Percentiles rank a stretch among this genome's conserved stretches.
Conservation (phyloP, 2,329 filamentous ascomycete genomes). For the Fusarium sp. region DNA sequence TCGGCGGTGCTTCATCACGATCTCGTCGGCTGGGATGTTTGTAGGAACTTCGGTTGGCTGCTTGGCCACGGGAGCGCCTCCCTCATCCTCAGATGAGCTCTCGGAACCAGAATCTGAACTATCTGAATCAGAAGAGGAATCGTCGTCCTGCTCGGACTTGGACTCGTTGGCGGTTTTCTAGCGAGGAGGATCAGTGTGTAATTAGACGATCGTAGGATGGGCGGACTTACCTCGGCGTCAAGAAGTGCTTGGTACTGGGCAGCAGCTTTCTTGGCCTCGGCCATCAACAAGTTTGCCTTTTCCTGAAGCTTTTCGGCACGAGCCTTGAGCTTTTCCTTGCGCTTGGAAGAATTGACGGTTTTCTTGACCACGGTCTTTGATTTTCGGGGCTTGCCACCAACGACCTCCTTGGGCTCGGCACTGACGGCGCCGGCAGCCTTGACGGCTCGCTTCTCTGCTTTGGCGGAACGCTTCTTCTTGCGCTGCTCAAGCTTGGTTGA, state of each 20-base stretch:
- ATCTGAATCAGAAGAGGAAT: conserved; percentile 36
- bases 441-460: conserved; percentile 51
- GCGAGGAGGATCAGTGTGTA: background rate
- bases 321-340: conserved; percentile 48
- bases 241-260: conserved; percentile 42
- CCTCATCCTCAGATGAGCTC: conserved; percentile 37
- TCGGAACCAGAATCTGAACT: conserved; percentile 30
- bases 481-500: conserved; percentile 38
- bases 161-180: conserved; percentile 25
- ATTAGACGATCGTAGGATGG: background rate
- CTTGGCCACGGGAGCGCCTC: conserved; percentile 33
- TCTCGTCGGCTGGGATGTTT: conserved; percentile 43
- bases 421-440: conserved; percentile 44
- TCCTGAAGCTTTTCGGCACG: conserved; percentile 50
- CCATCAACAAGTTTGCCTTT: conserved; percentile 50
- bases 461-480: conserved; percentile 50
- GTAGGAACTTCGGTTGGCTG: conserved; percentile 33
- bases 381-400: conserved; percentile 41
- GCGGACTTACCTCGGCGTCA: conserved; percentile 35
- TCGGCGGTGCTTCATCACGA: conserved; percentile 46
- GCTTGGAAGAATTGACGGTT: conserved; percentile 51
- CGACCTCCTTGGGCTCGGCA: conserved; percentile 47
- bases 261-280: conserved; percentile 50
- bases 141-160: conserved; percentile 31
- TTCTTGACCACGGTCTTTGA: conserved; percentile 36